These are phyloP conservation scores for Biscogniauxia mediterranea DNA, from an alignment of 2,329 filamentous ascomycete genomes.

Conservation along the genomic window DNA sequence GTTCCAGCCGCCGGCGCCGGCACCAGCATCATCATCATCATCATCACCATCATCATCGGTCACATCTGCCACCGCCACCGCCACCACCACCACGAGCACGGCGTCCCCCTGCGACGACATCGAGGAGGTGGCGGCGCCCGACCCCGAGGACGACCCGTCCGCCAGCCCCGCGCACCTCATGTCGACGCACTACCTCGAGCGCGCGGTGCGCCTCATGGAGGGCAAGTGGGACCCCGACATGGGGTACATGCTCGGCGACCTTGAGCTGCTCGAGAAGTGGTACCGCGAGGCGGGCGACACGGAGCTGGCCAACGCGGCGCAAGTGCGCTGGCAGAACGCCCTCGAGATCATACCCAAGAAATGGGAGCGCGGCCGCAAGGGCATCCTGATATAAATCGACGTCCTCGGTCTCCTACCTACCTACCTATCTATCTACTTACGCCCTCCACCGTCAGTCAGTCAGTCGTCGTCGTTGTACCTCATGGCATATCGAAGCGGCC, in stretches of 20 bases:
- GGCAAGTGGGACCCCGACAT: conserved; percentile 30
- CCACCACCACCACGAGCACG: neutral
- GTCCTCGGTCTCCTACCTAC: too few species aligned
- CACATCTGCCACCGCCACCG: neutral
- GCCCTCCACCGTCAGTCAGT: too few species aligned
- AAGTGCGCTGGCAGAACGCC: conserved; percentile 22
- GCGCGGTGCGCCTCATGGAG: conserved; percentile 26
- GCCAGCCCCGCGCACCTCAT: conserved; percentile 18
- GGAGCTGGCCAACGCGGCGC: conserved; percentile 19
- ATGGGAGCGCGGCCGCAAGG: conserved; percentile 21
- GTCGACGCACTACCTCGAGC: conserved; percentile 26
- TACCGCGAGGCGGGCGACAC: conserved; percentile 28
- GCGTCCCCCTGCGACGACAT: too few species aligned
- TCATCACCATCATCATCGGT: too few species aligned
- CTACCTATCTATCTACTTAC: too few species aligned
- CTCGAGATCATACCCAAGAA: conserved; percentile 27
- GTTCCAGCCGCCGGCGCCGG: conserved; percentile 9
- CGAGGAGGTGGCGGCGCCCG: too few species aligned
- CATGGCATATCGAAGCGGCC: too few species aligned
- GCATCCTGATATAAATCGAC: conserved; percentile 3
- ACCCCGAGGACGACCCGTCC: conserved; percentile 10
- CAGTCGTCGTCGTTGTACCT: too few species aligned
- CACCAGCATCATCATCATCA: too few species aligned
- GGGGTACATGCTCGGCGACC: conserved; percentile 29
- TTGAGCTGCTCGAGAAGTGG: conserved; percentile 29